Percentiles rank a stretch among this genome's conserved stretches.
These are phyloP conservation scores for Tulasnella sp. DNA, from an alignment of 768 basidiomycete genomes.

Conservation along the genomic window DNA sequence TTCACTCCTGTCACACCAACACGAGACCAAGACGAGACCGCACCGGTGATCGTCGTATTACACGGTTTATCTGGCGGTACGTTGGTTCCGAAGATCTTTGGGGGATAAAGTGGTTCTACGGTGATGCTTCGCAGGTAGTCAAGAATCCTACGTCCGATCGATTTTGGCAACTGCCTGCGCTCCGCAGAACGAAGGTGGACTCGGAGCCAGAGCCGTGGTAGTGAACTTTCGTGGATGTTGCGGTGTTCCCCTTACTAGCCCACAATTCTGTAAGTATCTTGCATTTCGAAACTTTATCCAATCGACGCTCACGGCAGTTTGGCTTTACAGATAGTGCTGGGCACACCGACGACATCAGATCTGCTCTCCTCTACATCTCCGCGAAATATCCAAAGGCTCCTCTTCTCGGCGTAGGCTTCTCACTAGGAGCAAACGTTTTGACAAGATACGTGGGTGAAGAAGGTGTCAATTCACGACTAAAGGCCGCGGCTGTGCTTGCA, in stretches of 20 bases:
- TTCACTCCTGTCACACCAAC: conserved; percentile 40
- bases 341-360: conserved; percentile 86
- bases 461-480: conserved; percentile 65
- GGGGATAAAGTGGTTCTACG: not conserved
- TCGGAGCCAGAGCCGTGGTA: conserved; percentile 88
- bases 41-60: conserved; percentile 50
- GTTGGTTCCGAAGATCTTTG: not conserved
- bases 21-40: conserved; percentile 44
- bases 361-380: conserved; percentile 76
- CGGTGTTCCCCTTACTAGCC: conserved; percentile 77
- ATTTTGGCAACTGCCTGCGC: conserved; percentile 74
- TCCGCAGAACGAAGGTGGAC: conserved; percentile 74
- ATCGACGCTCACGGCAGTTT: conserved; percentile 40
- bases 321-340: conserved; percentile 73
- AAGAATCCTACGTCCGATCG: conserved; percentile 88
- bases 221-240: conserved; percentile 95
- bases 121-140: conserved; percentile 61
- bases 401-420: conserved; percentile 87
- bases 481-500: conserved; percentile 71
- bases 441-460: conserved; percentile 90
- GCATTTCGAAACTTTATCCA: conserved; percentile 47
- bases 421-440: conserved; percentile 89
- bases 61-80: conserved; percentile 55
- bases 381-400: conserved; percentile 76
- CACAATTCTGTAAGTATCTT: conserved; percentile 59